Evolutionary conservation across 2,329 filamentous ascomycete species (phyloP), one percentile per base, ranked within the genome.

Genomic region (Hyphodiscus sp.): DNA sequence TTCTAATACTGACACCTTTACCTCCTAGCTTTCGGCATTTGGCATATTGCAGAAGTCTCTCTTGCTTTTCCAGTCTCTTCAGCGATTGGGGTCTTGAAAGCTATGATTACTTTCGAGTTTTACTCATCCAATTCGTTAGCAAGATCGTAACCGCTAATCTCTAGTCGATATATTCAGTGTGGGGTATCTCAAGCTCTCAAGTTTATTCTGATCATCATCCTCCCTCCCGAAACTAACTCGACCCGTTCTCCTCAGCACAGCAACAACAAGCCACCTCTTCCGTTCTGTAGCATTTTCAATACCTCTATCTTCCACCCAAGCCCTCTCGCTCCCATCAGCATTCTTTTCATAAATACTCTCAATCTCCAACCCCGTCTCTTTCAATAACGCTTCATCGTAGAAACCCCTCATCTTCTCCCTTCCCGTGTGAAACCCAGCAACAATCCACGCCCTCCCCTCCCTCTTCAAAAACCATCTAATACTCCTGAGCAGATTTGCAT

Each of bases 351-450:
- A 86, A 19, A 89, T 82, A 26, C 74, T 69, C 65, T 87, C 85
- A 2, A 87, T 68, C 63, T 79, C 79, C 45, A 89, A 70, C 2
- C 78, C 79, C 18, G 70, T 73, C 49, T 70, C 68, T 0, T 62
- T 67, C 45, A 86, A 72, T 13, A 70, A 72, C 7, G 60, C 66
- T 4, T 59, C 64, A 33, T 76, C 77, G 64, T 86, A 89, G 70
- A 90, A 90, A 0, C 70, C 74, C n/a, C 74, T 74, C 72, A 89
- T 76, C 66, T 83, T 84, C 19, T 73, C 73, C 38, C 86, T 74
- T 0, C 86, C 86, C 0, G 86, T 88, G 64, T 90, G 86, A 61
- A 90, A 88, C 0, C 84, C 86, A 1, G 80, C 85, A 7, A 89
- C 75, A n/a, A 85, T 79, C 70, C 83, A 82, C 49, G 82, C 78